Base-by-base conservation (phyloP, 1,139 yeast genomes). In the Kodamaea fungicola region DNA sequence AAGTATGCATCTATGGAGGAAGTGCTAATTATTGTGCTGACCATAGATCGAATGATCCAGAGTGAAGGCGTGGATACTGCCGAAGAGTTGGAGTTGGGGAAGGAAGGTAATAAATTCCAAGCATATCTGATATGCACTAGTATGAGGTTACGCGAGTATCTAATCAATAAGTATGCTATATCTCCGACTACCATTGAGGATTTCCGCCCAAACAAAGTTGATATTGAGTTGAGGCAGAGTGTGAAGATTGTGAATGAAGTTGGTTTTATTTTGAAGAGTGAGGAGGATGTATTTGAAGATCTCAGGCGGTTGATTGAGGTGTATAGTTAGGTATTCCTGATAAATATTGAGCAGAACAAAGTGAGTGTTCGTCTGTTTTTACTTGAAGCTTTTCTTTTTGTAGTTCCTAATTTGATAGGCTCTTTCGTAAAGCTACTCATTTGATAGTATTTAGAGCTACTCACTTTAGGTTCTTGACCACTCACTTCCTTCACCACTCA, bases 1-100 rank as follows among this genome's bases (percentile, higher is more conserved):
- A 58, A 53, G 1, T 68, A 75, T 32, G 41, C 46, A 2, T 59
- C 67, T 0, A 46, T 66, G 36, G 80, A 75, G 43, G 82, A 77
- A 39, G 37, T 53, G 2, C 42, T 49, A 25, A 41, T 46, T 5
- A 10, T 53, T 8, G 28, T 55, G 3, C 35, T 37, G 29, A 44
- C 42, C n/a, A 43, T 52, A 12, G 54, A 56, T 30, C 34, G 48
- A 9, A 35, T 47, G 9, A 42, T 54, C 3, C 35, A 50, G 3
- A 51, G 61, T 3, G 64, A 62, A 36, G 74, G 71, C 1, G 49
- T 61, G 28, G 69, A 67, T 28, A 47, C 74, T n/a, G 44, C 55
- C 38, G 49, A 42, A 42, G 26, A 33, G 37, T 9, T 44, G 39
- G 22, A 29, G 27, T 8, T 34, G 23, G 34, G 37, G 8, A 45